A percentile compares a stretch with the other conserved stretches of the same genome.
phyloP scores from a whole-genome alignment of 2,329 filamentous ascomycete species.

The Trichoderma pleuroti region DNA sequence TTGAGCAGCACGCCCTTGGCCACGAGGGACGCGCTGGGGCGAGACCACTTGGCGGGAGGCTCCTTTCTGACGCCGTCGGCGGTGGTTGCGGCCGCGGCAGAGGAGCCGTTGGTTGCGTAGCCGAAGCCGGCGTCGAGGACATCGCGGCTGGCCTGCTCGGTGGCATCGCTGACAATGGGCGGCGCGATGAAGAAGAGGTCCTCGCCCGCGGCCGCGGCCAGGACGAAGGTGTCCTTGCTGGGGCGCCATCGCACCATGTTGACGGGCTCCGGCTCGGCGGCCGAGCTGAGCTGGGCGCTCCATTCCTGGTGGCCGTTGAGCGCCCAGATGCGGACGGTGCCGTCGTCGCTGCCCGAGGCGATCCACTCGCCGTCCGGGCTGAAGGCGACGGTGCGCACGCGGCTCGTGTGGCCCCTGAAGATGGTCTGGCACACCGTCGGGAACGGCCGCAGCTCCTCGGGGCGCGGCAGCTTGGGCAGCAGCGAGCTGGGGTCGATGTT shows the following conservation, averaged over 20 bases:
- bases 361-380: slow-evolving; percentile 83
- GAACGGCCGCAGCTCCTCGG: slow-evolving; percentile 91
- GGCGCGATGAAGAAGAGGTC: slow-evolving; percentile 82
- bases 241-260: slow-evolving; percentile 89
- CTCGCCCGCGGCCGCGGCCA: slow-evolving; percentile 81
- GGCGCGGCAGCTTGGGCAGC: slow-evolving; percentile 86
- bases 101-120: slow-evolving; percentile 69
- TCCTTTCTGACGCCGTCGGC: slow-evolving; percentile 63
- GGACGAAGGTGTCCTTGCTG: slow-evolving; percentile 71
- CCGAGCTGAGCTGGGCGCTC: slow-evolving; percentile 72
- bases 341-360: slow-evolving; percentile 91
- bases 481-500: slow-evolving; percentile 95
- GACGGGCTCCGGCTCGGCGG: slow-evolving; percentile 61
- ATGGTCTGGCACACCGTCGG: slow-evolving; percentile 84
- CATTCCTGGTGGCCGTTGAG: slow-evolving; percentile 86
- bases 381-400: slow-evolving; percentile 78
- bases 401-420: slow-evolving; percentile 83
- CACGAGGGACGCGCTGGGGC: slow-evolving; percentile 70
- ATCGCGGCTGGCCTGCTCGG: slow-evolving; percentile 71
- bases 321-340: slow-evolving; percentile 87
- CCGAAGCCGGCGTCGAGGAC: slow-evolving; percentile 88
- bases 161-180: slow-evolving; percentile 65
- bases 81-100: slow-evolving; percentile 39
- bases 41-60: slow-evolving; percentile 75
- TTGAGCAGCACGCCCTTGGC: slow-evolving; percentile 76